phyloP scores from a whole-genome alignment of 2,329 filamentous ascomycete species.

The Fusarium protoensiforme region DNA sequence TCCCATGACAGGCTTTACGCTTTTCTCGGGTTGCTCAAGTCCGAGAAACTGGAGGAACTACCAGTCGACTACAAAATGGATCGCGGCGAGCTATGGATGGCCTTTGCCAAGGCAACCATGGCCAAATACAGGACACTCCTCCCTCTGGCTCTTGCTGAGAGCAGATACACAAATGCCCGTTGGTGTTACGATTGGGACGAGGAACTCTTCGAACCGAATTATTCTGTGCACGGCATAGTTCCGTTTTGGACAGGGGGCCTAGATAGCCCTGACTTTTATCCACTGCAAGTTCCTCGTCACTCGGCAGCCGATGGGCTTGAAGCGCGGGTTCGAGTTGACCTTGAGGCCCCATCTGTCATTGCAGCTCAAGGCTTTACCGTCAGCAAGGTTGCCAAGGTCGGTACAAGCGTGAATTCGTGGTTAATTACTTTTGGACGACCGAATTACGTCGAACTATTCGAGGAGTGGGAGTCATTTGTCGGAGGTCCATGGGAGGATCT shows the following conservation, averaged over 20 bases:
- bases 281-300: constrained; percentile 1
- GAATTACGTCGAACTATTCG: constrained; percentile 14
- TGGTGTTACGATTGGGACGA: constrained; percentile 17
- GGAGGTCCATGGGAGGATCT: constrained; percentile 14
- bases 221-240: neutral
- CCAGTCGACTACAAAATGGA: constrained; percentile 15
- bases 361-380: constrained; percentile 3
- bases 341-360: constrained; percentile 7
- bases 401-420: neutral
- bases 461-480: constrained; percentile 9
- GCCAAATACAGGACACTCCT: constrained; percentile 16
- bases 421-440: constrained; percentile 10
- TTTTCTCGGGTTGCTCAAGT: constrained; percentile 10
- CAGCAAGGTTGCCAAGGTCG: constrained; percentile 1
- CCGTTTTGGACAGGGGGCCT: constrained; percentile 19
- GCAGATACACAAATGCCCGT: neutral
- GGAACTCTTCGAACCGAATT: constrained; percentile 7
- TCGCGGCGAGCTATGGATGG: constrained; percentile 4
- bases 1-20: constrained; percentile 12
- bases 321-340: constrained; percentile 1
- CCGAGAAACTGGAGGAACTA: neutral
- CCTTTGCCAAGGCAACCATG: constrained; percentile 9
- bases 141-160: constrained; percentile 7
- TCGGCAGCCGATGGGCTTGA: constrained; percentile 11
- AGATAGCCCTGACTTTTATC: constrained; percentile 11